Percentiles rank a stretch among this genome's conserved stretches.
phyloP scores from a whole-genome alignment of 2,329 filamentous ascomycete species.

The Elsinoe necatrix region DNA sequence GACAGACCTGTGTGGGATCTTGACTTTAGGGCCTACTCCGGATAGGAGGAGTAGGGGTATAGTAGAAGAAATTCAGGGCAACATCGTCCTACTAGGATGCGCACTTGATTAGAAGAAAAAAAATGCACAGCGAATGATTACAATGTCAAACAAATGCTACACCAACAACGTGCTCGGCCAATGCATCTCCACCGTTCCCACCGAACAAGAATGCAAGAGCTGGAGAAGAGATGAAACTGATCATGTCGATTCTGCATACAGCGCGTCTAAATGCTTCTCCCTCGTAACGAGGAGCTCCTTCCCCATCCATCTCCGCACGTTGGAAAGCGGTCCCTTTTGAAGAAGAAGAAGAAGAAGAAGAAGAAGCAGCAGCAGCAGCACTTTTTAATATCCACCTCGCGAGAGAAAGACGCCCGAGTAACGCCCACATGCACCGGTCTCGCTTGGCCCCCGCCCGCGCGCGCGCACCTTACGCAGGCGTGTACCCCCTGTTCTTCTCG shows the following conservation, averaged over 20 bases:
- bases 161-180: background rate
- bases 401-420: background rate
- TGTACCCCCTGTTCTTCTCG: background rate
- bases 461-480: background rate
- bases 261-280: background rate
- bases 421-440: background rate
- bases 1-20: constrained; percentile 27
- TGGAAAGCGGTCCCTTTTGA: background rate
- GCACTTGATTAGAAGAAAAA: no score
- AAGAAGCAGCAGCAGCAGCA: no score
- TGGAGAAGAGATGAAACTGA: constrained; percentile 5
- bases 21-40: constrained; percentile 8
- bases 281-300: background rate
- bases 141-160: no score
- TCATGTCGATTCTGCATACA: constrained; percentile 5
- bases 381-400: background rate
- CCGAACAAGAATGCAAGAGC: background rate
- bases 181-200: background rate
- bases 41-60: background rate
- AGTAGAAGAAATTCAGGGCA: no score
- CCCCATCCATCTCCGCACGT: background rate
- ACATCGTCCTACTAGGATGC: no score
- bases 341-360: no score
- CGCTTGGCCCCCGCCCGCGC: background rate
- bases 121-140: background rate